Conservation (phyloP, 2,329 filamentous ascomycete species). For the Ophiostoma ips region DNA sequence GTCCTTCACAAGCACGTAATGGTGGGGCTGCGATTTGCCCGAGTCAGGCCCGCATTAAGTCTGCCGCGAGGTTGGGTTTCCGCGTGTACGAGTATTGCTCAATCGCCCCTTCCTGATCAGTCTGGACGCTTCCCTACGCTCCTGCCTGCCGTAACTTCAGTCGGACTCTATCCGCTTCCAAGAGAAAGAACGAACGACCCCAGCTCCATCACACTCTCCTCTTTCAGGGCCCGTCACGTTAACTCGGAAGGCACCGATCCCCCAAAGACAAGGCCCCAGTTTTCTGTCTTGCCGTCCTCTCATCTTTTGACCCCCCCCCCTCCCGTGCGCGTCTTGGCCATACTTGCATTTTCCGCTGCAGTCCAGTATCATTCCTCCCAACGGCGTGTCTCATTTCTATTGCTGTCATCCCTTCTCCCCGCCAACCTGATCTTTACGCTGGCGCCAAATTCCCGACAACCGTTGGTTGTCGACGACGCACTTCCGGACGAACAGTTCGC, state of each 20-base stretch:
- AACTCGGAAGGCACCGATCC: too few relatives aligned
- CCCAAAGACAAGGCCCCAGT: too few relatives aligned
- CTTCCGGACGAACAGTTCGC: conserved; percentile 9
- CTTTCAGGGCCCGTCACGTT: too few relatives aligned
- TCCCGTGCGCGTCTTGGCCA: background rate
- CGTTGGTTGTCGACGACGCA: conserved; percentile 11
- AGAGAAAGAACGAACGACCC: too few relatives aligned
- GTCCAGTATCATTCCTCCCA: background rate
- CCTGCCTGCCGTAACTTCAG: too few relatives aligned
- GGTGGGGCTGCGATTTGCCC: conserved; percentile 7
- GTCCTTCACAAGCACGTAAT: background rate
- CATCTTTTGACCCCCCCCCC: background rate
- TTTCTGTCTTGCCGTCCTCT: background rate
- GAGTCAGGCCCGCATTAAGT: background rate
- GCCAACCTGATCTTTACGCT: conserved; percentile 9
- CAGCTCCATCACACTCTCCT: too few relatives aligned
- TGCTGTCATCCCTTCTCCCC: background rate
- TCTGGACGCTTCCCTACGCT: too few relatives aligned
- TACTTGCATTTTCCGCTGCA: background rate
- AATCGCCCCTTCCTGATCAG: too few relatives aligned
- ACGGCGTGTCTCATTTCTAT: background rate
- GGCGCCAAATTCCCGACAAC: conserved; percentile 12
- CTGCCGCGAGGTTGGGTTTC: background rate
- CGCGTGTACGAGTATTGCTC: too few relatives aligned
- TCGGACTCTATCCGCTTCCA: too few relatives aligned